Base-by-base conservation (phyloP, 2,329 filamentous ascomycete genomes). In the Parasarocladium wereldwijsianum region DNA sequence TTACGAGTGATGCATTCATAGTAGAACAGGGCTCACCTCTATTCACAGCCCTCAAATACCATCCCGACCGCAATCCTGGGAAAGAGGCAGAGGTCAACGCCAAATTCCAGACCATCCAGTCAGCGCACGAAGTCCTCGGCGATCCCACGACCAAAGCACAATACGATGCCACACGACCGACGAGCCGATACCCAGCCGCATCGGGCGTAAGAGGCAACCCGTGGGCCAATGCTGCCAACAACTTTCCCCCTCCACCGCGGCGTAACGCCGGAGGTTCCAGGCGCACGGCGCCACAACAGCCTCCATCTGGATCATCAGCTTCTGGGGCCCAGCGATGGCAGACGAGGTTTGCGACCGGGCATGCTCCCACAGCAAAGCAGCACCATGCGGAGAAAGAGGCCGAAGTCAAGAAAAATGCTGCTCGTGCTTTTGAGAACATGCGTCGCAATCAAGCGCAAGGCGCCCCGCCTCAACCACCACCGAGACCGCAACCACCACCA, bases 1-100 rank as follows among this genome's bases (percentile, higher is more conserved):
- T 27, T 7, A 22, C 13, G 6, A 3, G 10, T 3, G 3, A 8
- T 8, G 14, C 6, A 10, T 2, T 24, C 8, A 13, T 6, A 14
- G n/a, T 17, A 12, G 3, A n/a, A 9, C 13, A 19, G 20, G 8
- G 19, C 31, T 32, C 12, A 32, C 19, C n/a, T n/a, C n/a, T n/a
- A 23, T 11, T 16, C 13, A 16, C 34, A 84, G 84, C 84, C 27
- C 62, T 92, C 26, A 80, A 81, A 51, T 92, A 80, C 45, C 85
- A 93, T 46, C 85, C 85, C 6, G 85, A 93, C 50, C 77, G 85
- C 35, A 93, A 93, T 46, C 82, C 78, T 8, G 85, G 85, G 30
- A 72, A 70, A 45, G 84, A 93, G 54, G 57, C 70, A 34, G 82
- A 87, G 45, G 79, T 78, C 46, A 82, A 81, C 40, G 64, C 77